Percentiles rank a stretch among this genome's conserved stretches.
phyloP scores from a whole-genome alignment of 2,329 filamentous ascomycete genomes.

The Scleromitrula shiraiana region DNA sequence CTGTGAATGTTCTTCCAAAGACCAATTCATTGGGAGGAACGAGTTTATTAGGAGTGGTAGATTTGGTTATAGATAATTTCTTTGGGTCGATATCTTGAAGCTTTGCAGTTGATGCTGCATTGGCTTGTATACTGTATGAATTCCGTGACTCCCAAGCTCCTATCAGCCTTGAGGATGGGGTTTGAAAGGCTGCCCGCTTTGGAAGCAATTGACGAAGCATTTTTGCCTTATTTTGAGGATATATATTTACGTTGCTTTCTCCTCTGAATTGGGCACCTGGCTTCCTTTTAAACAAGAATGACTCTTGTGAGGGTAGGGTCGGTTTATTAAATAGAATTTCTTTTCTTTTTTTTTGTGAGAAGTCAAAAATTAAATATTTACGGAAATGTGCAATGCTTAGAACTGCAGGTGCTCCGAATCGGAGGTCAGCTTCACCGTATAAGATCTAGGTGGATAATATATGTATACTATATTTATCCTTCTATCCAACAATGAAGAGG shows the following conservation, averaged over 20 bases:
- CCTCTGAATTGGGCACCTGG: neutral
- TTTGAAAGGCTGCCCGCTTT: slow-evolving; percentile 33
- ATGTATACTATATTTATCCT: too few relatives aligned
- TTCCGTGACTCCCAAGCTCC: slow-evolving; percentile 30
- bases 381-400: too few relatives aligned
- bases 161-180: slow-evolving; percentile 28
- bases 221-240: slow-evolving; percentile 10
- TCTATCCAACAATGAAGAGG: too few relatives aligned
- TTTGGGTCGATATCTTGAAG: slow-evolving; percentile 67
- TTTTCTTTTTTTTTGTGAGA: too few relatives aligned
- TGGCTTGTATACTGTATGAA: slow-evolving; percentile 43
- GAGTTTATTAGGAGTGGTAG: slow-evolving; percentile 64
- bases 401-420: neutral
- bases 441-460: neutral
- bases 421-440: neutral
- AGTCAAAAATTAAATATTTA: too few relatives aligned
- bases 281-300: neutral
- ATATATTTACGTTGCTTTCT: neutral
- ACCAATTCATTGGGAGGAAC: slow-evolving; percentile 72
- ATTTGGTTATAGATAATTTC: slow-evolving; percentile 67
- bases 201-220: slow-evolving; percentile 42
- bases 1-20: slow-evolving; percentile 87
- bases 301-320: neutral
- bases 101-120: slow-evolving; percentile 31
- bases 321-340: neutral